Base-by-base conservation (phyloP, 108 stramenopile genomes). In the Cylindrotheca fusiformis region DNA sequence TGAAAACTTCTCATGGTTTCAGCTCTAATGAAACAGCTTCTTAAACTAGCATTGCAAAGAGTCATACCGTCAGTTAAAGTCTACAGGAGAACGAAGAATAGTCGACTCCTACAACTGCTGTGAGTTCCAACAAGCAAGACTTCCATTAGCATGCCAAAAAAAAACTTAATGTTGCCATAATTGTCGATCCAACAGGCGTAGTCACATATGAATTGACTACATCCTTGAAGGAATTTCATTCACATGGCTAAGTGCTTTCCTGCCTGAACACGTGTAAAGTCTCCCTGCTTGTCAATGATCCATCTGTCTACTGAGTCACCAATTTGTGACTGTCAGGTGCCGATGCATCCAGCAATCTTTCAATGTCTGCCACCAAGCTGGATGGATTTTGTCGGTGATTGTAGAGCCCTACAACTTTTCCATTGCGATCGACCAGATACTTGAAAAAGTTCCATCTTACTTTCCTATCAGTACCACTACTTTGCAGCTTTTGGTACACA, bases 391-490 rank as follows among this genome's bases (percentile, higher is more conserved):
- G 59, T 52, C 72, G 61, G 69, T 88, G 76, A 45, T 62, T 56
- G 52, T 78, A 91, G 41, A 82, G 50, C 31, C 83, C 67, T 20
- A 91, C 79, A 20, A 82, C 85, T 8, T 67, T 60, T 12, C 90
- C 90, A 55, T 84, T 60, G 18, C 79, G 65, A 65, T 85, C 69
- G 23, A 91, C 75, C 56, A 91, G 70, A 70, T 83, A 91, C 52
- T 91, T 91, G 72, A 80, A 87, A 74, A 91, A 91, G 53, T 91
- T 91, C 58, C 82, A 74, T 32, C 71, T 49, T 22, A 86, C 80
- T 1, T 51, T 33, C 4, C 64, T 59, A 0, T 69, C 54, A 8
- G 83, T 77, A 19, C 77, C 51, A 21, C 86, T 86, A 31, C 75
- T 68, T 49, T 68, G 63, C 25, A 87, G 70, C 29, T 55, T 22